Conservation (phyloP, 768 basidiomycete genomes). For the Termitomyces sp. region DNA sequence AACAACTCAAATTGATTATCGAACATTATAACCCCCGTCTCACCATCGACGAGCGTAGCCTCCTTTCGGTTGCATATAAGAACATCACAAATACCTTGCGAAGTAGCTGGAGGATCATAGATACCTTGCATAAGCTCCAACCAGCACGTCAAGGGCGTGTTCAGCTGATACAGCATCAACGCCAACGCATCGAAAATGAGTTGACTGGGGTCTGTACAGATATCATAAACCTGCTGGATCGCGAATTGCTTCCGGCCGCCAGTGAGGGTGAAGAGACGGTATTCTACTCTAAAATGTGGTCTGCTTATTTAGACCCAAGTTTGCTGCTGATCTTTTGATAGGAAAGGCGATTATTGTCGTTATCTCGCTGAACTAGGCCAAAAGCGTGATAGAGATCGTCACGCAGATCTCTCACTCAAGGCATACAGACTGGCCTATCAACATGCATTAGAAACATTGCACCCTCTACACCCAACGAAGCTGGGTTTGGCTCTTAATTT, state of each 20-base stretch:
- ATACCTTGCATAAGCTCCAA: constrained; percentile 70
- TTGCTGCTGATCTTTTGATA: constrained; percentile 13
- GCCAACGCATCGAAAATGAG: constrained; percentile 73
- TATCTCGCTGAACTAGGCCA: constrained; percentile 86
- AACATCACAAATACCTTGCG: constrained; percentile 82
- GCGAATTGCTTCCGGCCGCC: constrained; percentile 42
- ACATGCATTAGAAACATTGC: constrained; percentile 72
- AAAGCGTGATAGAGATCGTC: constrained; percentile 61
- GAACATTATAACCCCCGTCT: constrained; percentile 64
- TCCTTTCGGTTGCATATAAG: constrained; percentile 89
- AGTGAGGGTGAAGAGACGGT: constrained; percentile 78
- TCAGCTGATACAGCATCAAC: constrained; percentile 66
- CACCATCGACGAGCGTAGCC: constrained; percentile 82
- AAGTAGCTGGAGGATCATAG: constrained; percentile 81
- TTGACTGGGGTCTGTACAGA: constrained; percentile 77
- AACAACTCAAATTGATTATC: constrained; percentile 74
- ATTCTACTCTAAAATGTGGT: constrained; percentile 88
- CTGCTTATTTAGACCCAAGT: neutral
- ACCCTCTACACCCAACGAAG: constrained; percentile 80
- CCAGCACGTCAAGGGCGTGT: constrained; percentile 44
- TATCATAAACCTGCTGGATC: constrained; percentile 67
- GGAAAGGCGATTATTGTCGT: constrained; percentile 80
- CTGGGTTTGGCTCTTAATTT: constrained; percentile 89
- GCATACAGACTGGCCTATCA: constrained; percentile 86
- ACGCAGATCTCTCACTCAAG: constrained; percentile 73